Evolutionary conservation across 495 filamentous ascomycete genomes (phyloP).

Genomic region (Rhizodiscina lignyota): DNA sequence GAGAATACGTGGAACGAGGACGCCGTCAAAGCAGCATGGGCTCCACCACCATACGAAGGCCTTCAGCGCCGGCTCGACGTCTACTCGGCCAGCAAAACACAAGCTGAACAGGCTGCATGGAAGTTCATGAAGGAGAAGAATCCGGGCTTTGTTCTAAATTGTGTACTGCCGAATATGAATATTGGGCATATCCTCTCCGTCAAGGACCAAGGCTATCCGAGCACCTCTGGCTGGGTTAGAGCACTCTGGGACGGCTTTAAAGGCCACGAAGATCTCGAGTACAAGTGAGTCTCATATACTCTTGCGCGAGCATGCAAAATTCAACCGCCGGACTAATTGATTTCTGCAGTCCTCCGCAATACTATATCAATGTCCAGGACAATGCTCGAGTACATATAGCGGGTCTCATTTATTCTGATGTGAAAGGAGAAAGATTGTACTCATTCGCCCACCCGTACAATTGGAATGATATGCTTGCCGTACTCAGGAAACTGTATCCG

Average conservation of each 20-base stretch:
- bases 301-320: too few relatives aligned
- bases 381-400: slow-evolving; percentile 29
- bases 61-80: not conserved
- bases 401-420: slow-evolving; percentile 24
- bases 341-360: too few relatives aligned
- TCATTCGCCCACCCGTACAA: slow-evolving; percentile 23
- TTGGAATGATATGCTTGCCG: slow-evolving; percentile 22
- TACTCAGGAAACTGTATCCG: slow-evolving; percentile 20
- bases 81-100: slow-evolving; percentile 14
- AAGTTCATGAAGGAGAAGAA: slow-evolving; percentile 13
- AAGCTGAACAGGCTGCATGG: slow-evolving; percentile 14
- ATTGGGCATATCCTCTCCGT: slow-evolving; percentile 10
- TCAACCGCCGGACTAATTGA: too few relatives aligned
- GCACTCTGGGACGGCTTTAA: too few relatives aligned
- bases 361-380: slow-evolving; percentile 31
- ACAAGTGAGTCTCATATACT: too few relatives aligned
- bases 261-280: too few relatives aligned
- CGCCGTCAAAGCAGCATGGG: slow-evolving; percentile 26
- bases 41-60: slow-evolving; percentile 5
- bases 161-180: slow-evolving; percentile 12
- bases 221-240: slow-evolving; percentile 4
- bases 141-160: slow-evolving; percentile 5
- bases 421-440: slow-evolving; percentile 30
- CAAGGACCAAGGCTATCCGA: slow-evolving; percentile 7
- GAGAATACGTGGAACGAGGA: slow-evolving; percentile 32